These are phyloP conservation scores for Trametes cubensis DNA, from an alignment of 768 basidiomycete species.

Conservation along the genomic window DNA sequence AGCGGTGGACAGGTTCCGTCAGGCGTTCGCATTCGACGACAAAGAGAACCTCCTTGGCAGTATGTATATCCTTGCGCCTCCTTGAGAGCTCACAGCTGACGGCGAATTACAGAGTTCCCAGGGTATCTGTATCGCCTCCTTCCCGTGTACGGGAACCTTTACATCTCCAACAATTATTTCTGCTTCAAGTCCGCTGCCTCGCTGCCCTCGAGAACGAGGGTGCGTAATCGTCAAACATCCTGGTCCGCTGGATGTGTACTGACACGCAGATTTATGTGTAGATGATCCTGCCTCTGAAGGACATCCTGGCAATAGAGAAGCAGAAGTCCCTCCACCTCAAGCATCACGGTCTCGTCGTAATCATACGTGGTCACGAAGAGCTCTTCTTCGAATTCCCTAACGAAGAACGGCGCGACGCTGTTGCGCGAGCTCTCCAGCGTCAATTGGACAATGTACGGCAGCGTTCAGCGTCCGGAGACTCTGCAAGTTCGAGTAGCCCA, in stretches of 20 bases:
- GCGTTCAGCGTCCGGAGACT: conserved; percentile 50
- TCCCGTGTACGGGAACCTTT: conserved; percentile 87
- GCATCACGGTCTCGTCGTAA: conserved; percentile 85
- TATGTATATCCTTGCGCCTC: conserved; percentile 46
- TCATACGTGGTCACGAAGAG: conserved; percentile 96
- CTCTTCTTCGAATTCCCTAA: conserved; percentile 93
- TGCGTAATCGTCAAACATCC: conserved; percentile 38
- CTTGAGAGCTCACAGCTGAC: background rate
- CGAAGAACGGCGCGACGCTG: conserved; percentile 78
- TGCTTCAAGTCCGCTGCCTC: conserved; percentile 93
- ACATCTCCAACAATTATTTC: conserved; percentile 89
- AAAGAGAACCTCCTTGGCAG: conserved; percentile 87
- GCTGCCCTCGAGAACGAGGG: conserved; percentile 78
- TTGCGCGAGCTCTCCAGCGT: conserved; percentile 71
- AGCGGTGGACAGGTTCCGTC: conserved; percentile 73
- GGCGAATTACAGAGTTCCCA: conserved; percentile 66
- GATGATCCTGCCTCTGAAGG: conserved; percentile 95
- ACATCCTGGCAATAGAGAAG: conserved; percentile 82
- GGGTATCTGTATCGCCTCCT: conserved; percentile 88
- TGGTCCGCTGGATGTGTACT: too few relatives aligned
- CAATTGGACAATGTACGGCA: conserved; percentile 76
- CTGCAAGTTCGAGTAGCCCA: conserved; percentile 47
- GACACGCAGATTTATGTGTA: conserved; percentile 34
- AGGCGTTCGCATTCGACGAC: conserved; percentile 84
- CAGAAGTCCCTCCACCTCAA: conserved; percentile 88